phyloP scores from a whole-genome alignment of 1,139 yeast species.

The Saccharomyces hybrid region DNA sequence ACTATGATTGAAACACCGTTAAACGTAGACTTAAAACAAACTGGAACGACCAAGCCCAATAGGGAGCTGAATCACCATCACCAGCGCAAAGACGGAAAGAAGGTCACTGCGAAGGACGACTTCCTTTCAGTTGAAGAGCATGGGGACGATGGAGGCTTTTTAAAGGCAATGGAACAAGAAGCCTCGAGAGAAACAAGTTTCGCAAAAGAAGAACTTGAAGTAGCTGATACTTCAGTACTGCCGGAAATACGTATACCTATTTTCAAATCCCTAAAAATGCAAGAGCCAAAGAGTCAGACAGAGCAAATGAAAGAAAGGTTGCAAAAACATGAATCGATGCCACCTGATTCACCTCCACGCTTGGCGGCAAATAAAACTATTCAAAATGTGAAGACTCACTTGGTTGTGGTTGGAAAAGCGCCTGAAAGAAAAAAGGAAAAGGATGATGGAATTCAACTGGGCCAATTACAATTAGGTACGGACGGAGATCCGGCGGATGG shows the following conservation, averaged over 20 bases:
- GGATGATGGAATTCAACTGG: not conserved
- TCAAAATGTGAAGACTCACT: not conserved
- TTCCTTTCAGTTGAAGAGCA: not conserved
- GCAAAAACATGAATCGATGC: not conserved
- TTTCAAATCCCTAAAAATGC: conserved; percentile 15
- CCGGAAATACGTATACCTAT: conserved; percentile 19
- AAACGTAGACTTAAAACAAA: not conserved
- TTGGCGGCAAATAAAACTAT: not conserved
- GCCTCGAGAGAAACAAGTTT: not conserved
- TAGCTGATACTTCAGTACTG: not conserved
- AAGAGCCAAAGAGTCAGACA: not conserved
- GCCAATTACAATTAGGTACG: not conserved
- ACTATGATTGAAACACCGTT: not conserved
- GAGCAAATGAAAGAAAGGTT: not conserved
- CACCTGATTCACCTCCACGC: not conserved
- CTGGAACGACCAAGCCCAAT: not conserved
- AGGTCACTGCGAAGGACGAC: not conserved
- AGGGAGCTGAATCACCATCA: not conserved
- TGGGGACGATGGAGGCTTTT: not conserved
- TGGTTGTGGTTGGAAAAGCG: not conserved
- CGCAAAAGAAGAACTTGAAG: not conserved
- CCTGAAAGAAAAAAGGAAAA: not conserved
- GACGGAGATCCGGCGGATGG: conserved; percentile 1
- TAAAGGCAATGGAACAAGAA: not conserved
- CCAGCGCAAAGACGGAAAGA: not conserved